Conservation (phyloP, 2,329 filamentous ascomycete species). For the Sporothrix luriei region DNA sequence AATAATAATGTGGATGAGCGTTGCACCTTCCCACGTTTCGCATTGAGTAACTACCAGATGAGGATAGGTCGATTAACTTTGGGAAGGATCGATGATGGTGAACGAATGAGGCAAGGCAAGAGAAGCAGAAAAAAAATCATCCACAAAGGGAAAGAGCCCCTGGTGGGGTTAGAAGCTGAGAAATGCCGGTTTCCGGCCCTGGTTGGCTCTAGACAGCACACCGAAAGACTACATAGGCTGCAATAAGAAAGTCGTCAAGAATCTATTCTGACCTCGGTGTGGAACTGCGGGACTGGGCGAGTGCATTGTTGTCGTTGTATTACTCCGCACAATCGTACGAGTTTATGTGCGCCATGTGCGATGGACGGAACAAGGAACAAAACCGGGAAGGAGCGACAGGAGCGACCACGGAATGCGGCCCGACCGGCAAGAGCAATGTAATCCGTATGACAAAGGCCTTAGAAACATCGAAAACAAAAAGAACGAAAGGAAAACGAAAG, state of each 20-base stretch:
- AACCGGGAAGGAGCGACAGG: neutral
- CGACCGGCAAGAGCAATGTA: neutral
- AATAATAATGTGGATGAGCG: neutral
- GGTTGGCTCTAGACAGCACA: too few species aligned
- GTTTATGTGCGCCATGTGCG: neutral
- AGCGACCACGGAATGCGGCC: neutral
- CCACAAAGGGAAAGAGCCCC: conserved; percentile 1
- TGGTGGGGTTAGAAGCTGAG: neutral
- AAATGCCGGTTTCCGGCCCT: neutral
- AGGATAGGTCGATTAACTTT: neutral
- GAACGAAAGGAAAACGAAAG: neutral
- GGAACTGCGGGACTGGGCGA: neutral
- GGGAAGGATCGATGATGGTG: neutral
- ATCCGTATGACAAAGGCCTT: neutral
- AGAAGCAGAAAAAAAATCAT: neutral
- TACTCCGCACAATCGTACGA: neutral
- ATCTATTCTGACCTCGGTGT: neutral
- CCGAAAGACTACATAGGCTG: neutral
- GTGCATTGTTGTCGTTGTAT: neutral
- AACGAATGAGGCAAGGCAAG: too few species aligned
- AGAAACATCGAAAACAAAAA: neutral
- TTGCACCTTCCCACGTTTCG: neutral
- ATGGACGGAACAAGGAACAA: neutral
- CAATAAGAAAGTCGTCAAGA: neutral
- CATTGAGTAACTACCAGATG: neutral